Evolutionary conservation across 1,284 basidiomycete genomes (phyloP), one percentile per base, ranked within the genome.

Genomic region (Sanghuangporus sanghuang): DNA sequence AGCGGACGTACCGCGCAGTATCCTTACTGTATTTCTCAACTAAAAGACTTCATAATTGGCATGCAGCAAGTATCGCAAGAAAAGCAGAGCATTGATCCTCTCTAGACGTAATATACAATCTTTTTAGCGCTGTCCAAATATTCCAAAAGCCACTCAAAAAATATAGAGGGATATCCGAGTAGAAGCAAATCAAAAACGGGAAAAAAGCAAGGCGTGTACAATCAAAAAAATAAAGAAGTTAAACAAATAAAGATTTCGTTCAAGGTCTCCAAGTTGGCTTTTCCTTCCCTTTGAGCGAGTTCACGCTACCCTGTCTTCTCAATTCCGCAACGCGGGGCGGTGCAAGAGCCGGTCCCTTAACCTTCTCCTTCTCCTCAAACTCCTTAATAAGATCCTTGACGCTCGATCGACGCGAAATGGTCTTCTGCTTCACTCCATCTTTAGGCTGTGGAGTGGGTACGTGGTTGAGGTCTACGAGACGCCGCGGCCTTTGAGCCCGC

Each of bases 331-430:
- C 68, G 62, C 69, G 68, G 57, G 73, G 32, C 54, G 70, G 64
- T 18, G 21, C 44, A 38, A 62, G 59, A 60, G 67, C 69, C 32
- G 62, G 52, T 59, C 66, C 68, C 39, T 71, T 68, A 44, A 61
- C 65, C 66, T 71, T 68, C 44, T 80, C 76, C 71, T 83, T 71
- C 57, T 79, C 76, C 74, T 91, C 87, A 69, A 85, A 91, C 46
- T 77, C 80, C 70, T 74, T 78, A 55, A 90, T 82, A 61, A 91
- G 72, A 59, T 90, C 88, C 73, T 80, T 87, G 59, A 91, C 89
- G 68, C 87, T 89, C 64, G 81, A 84, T 69, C 82, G 74, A 64
- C 85, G 73, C 23, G 74, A 75, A 40, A 80, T 71, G 32, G 73
- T 63, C 11, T 71, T 66, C 27, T 32, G 5, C 7, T 69, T 67